Evolutionary conservation across 2,329 filamentous ascomycete species (phyloP), one percentile per base, ranked within the genome.

Genomic region (Onygenales sp.): DNA sequence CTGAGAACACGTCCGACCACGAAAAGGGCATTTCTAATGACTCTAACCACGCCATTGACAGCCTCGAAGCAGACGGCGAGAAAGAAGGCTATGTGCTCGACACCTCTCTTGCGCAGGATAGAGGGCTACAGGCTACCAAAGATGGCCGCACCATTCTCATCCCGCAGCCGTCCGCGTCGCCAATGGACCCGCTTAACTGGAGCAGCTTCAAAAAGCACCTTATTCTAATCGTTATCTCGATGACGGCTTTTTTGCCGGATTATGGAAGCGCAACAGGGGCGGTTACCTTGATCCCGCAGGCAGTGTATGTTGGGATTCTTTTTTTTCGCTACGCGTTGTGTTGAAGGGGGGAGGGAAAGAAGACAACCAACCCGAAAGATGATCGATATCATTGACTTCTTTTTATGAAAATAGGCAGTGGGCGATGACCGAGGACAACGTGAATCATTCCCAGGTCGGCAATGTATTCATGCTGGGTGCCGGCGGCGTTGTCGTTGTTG

Each of bases 391-490:
- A 54, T 43, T 13, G 14, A 27, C 48, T 51, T 5, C 17, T 27
- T 35, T 32, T 51, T 14, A 35, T 32, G 36, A 32, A 41, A n/a
- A 27, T 27, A 64, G 63, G 7, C 58, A 63, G 39, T 73, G 71
- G 71, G 55, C 64, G 27, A 68, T 72, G 61, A 65, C 65, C 6
- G 58, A 64, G 8, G 67, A 71, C 51, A 56, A 63, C 38, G 70
- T 75, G 50, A 69, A 74, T 52, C 66, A 72, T 50, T 68, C 66
- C 0, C 66, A 69, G 49, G 69, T 69, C 5, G 71, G 69, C 32
- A 74, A 74, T 58, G 63, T 73, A 5, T 74, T 75, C 60, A 72
- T 72, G 69, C 59, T 75, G 1, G 74, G 74, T 2, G 66, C 69
- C 1, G 71, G 70, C 13, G 72, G 72, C 9, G 54, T 73, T 7